Conservation (phyloP, 2,329 filamentous ascomycete species). For the Aspergillus pseudoterreus region DNA sequence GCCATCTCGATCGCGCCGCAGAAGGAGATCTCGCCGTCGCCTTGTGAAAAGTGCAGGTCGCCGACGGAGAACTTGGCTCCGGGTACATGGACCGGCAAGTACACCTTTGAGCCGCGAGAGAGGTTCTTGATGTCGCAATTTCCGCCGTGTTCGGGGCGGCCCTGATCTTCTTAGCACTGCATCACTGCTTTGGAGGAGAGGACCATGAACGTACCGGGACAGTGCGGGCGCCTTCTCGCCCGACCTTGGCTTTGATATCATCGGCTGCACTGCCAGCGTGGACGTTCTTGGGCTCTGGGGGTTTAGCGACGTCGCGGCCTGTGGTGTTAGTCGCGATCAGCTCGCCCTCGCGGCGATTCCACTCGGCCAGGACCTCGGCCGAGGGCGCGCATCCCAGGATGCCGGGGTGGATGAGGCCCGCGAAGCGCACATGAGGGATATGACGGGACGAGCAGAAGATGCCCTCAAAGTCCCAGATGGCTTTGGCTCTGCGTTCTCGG, state of each 20-base stretch:
- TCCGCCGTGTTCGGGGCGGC: constrained; percentile 80
- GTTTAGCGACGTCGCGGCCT: constrained; percentile 70
- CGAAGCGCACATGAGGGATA: constrained; percentile 81
- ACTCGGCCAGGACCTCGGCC: constrained; percentile 68
- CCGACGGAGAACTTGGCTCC: constrained; percentile 90
- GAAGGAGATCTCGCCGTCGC: constrained; percentile 87
- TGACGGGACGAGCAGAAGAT: constrained; percentile 82
- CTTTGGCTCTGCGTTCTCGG: constrained; percentile 51
- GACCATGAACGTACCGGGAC: constrained; percentile 55
- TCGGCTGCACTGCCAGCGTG: constrained; percentile 66
- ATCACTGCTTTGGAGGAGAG: not conserved
- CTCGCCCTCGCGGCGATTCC: constrained; percentile 80
- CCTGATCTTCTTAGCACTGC: constrained; percentile 24
- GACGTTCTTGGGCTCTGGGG: constrained; percentile 66
- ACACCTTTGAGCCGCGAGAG: constrained; percentile 74
- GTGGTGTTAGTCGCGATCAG: constrained; percentile 66
- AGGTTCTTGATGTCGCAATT: constrained; percentile 93
- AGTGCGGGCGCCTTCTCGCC: constrained; percentile 74
- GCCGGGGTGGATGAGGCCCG: constrained; percentile 85
- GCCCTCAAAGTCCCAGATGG: constrained; percentile 74
- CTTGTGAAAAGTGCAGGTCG: constrained; percentile 82
- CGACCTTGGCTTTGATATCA: constrained; percentile 63
- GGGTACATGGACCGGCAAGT: constrained; percentile 78
- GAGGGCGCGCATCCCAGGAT: constrained; percentile 89
- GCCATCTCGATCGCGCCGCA: constrained; percentile 94